Percentiles rank a stretch among this genome's conserved stretches.
Conservation (phyloP, 2,329 filamentous ascomycete genomes). For the Trichophyton rubrum region DNA sequence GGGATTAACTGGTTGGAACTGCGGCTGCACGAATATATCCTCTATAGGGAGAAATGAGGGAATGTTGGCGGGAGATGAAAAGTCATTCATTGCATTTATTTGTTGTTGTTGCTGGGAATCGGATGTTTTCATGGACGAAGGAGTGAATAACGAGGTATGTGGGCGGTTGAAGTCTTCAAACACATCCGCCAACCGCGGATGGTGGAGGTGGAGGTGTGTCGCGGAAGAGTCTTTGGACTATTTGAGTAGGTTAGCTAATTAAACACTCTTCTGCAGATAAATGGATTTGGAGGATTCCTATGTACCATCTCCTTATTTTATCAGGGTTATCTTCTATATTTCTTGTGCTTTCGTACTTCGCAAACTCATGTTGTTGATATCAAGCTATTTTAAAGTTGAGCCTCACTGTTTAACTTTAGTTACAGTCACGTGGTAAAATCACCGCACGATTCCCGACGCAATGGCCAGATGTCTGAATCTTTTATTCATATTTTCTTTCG, state of each 20-base stretch:
- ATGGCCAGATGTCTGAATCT: neutral
- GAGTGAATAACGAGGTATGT: conserved; percentile 24
- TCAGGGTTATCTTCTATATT: neutral
- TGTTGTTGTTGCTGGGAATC: conserved; percentile 1
- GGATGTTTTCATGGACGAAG: conserved; percentile 6
- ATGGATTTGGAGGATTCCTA: neutral
- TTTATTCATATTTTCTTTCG: neutral
- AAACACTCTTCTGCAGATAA: neutral
- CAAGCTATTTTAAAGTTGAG: neutral
- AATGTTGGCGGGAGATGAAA: conserved; percentile 13
- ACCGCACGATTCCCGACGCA: too few relatives aligned
- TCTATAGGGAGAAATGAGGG: conserved; percentile 41
- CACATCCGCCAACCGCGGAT: conserved; percentile 37
- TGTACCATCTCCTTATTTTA: neutral
- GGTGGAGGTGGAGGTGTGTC: conserved; percentile 38
- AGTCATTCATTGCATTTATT: conserved; percentile 2
- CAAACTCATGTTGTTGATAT: neutral
- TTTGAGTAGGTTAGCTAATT: neutral
- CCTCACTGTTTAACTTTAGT: too few relatives aligned
- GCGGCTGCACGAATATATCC: conserved; percentile 48
- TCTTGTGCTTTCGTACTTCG: neutral
- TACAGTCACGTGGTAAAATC: too few relatives aligned
- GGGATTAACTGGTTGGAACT: conserved; percentile 51
- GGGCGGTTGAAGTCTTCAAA: conserved; percentile 41
- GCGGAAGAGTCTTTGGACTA: conserved; percentile 40